Conservation (phyloP, 31 red algal genomes). For the Odonthalia washingtoniensis region DNA sequence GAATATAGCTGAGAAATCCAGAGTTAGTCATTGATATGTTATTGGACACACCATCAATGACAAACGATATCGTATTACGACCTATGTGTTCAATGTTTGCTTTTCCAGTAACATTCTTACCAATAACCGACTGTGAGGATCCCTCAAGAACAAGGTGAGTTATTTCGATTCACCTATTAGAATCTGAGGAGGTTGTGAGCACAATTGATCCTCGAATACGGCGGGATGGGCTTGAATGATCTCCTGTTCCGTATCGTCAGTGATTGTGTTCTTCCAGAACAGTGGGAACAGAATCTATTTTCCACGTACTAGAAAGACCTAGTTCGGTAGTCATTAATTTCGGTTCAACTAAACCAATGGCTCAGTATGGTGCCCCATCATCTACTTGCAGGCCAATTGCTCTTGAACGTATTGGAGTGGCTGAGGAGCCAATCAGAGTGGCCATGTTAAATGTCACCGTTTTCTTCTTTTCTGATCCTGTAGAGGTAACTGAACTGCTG, state of each 20-base stretch:
- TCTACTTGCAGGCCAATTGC: constrained; percentile 37
- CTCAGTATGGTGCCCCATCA: constrained; percentile 51
- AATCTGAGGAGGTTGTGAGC: not conserved
- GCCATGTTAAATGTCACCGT: constrained; percentile 42
- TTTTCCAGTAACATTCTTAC: constrained; percentile 30
- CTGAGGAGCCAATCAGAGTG: not conserved
- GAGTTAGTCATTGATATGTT: constrained; percentile 6
- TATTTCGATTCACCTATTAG: not conserved
- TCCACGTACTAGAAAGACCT: constrained; percentile 1
- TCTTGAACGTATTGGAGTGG: not conserved
- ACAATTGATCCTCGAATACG: constrained; percentile 35
- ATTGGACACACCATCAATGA: constrained; percentile 18
- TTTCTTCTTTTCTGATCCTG: not conserved
- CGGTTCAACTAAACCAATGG: constrained; percentile 34
- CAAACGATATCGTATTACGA: not conserved
- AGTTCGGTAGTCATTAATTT: constrained; percentile 5
- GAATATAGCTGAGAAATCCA: not conserved
- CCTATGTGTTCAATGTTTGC: not conserved
- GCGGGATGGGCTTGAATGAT: constrained; percentile 27
- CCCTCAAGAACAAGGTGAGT: constrained; percentile 51
- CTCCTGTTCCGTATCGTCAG: constrained; percentile 33
- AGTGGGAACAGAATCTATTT: constrained; percentile 3
- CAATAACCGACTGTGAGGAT: constrained; percentile 46
- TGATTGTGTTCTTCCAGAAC: not conserved
- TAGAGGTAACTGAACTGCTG: not conserved